Percentiles rank a stretch among this genome's conserved stretches.
phyloP scores from a whole-genome alignment of 164 flowering plant species.

The Echeveria elegans region DNA sequence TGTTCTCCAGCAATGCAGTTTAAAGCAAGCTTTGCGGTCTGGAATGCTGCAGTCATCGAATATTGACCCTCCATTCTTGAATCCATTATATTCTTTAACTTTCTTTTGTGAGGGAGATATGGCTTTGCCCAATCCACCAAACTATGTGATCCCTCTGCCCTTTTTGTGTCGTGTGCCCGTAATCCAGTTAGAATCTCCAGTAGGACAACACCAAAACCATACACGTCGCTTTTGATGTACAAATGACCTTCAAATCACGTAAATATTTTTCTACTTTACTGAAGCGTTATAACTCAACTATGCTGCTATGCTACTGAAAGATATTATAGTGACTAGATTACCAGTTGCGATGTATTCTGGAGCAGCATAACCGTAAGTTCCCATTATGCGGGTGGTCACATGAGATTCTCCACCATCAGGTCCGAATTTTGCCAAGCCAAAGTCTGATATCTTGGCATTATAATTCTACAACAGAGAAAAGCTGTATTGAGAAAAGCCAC shows the following conservation, averaged over 20 bases:
- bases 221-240: constrained; percentile 83
- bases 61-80: constrained; percentile 47
- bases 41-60: constrained; percentile 41
- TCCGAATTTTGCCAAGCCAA: constrained; percentile 9
- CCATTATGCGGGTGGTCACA: constrained; percentile 6
- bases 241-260: constrained; percentile 54
- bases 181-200: constrained; percentile 68
- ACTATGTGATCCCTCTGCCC: constrained; percentile 53
- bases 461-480: neutral
- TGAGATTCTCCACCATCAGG: constrained; percentile 4
- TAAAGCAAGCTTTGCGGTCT: constrained; percentile 49
- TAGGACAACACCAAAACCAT: constrained; percentile 80
- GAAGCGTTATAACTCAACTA: neutral
- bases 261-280: too few relatives aligned
- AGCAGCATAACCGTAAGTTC: constrained; percentile 8
- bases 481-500: neutral
- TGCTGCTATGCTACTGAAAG: neutral
- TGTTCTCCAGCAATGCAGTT: constrained; percentile 55
- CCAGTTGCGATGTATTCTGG: constrained; percentile 6
- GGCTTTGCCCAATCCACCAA: constrained; percentile 81
- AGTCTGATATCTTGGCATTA: constrained; percentile 7
- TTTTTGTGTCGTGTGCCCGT: constrained; percentile 57
- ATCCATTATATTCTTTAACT: constrained; percentile 51
- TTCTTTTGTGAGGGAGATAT: constrained; percentile 30
- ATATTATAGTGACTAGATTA: neutral